phyloP scores from a whole-genome alignment of 345 rosid species.

The Moringa oleifera region DNA sequence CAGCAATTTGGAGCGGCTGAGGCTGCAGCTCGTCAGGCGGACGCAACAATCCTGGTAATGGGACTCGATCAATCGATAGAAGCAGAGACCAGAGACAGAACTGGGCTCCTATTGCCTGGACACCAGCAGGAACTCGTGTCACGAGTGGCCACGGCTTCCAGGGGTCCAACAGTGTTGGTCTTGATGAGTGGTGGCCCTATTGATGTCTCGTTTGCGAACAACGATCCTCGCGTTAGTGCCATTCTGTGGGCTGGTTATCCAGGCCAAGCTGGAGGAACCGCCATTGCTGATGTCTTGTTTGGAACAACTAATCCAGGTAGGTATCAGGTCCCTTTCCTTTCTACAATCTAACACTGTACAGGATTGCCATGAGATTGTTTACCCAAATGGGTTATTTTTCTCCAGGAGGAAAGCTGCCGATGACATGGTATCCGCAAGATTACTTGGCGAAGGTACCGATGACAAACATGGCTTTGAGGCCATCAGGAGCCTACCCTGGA shows the following conservation, averaged over 20 bases:
- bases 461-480: slow-evolving; percentile 85
- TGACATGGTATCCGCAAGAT: slow-evolving; percentile 93
- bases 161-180: slow-evolving; percentile 64
- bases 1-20: slow-evolving; percentile 46
- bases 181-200: slow-evolving; percentile 85
- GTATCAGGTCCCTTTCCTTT: too few species aligned
- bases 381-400: background rate
- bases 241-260: slow-evolving; percentile 99
- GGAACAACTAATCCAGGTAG: slow-evolving; percentile 81
- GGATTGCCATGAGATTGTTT: too few species aligned
- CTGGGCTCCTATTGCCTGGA: slow-evolving; percentile 64
- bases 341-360: too few species aligned
- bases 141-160: slow-evolving; percentile 62
- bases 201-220: slow-evolving; percentile 78
- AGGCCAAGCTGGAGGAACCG: slow-evolving; percentile 91
- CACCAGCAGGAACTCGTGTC: slow-evolving; percentile 72
- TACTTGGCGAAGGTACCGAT: slow-evolving; percentile 71
- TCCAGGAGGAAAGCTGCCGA: slow-evolving; percentile 83
- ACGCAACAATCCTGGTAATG: slow-evolving; percentile 77
- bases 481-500: slow-evolving; percentile 68
- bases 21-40: slow-evolving; percentile 55
- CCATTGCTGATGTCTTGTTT: slow-evolving; percentile 71
- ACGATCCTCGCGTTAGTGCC: slow-evolving; percentile 64
- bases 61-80: slow-evolving; percentile 91
- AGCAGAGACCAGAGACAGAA: slow-evolving; percentile 66